A percentile compares a stretch with the other conserved stretches of the same genome.
Conservation (phyloP, 495 filamentous ascomycete species). For the Diplogelasinospora grovesii region DNA sequence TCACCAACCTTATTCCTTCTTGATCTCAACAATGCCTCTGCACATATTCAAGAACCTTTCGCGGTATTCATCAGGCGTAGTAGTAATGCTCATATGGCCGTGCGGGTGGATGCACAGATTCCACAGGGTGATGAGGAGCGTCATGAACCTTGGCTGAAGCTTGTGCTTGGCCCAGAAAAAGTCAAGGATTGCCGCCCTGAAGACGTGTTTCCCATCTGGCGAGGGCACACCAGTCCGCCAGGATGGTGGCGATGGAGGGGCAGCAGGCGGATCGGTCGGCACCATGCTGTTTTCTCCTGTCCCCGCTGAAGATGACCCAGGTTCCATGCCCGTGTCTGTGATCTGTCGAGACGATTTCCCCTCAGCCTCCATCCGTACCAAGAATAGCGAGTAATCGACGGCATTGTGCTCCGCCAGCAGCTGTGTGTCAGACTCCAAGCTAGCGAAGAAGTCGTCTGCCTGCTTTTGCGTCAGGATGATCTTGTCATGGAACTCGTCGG, state of each 20-base stretch:
- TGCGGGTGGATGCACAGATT: slow-evolving; percentile 47
- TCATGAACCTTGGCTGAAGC: slow-evolving; percentile 53
- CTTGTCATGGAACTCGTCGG: slow-evolving; percentile 60
- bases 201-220: slow-evolving; percentile 56
- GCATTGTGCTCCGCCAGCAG: slow-evolving; percentile 54
- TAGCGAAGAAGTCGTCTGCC: slow-evolving; percentile 42
- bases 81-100: slow-evolving; percentile 67
- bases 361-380: slow-evolving; percentile 45
- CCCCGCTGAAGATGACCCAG: slow-evolving; percentile 14
- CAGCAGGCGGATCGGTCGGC: slow-evolving; percentile 20
- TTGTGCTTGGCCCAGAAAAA: slow-evolving; percentile 71
- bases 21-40: slow-evolving; percentile 45
- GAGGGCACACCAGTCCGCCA: slow-evolving; percentile 54
- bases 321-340: slow-evolving; percentile 11
- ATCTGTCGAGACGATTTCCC: too few species aligned
- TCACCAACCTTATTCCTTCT: slow-evolving; percentile 24
- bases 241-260: slow-evolving; percentile 28
- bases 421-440: slow-evolving; percentile 51
- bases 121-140: slow-evolving; percentile 52
- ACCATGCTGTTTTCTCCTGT: slow-evolving; percentile 13
- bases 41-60: slow-evolving; percentile 60
- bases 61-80: slow-evolving; percentile 58
- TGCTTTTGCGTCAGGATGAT: slow-evolving; percentile 45
- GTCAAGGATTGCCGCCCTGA: slow-evolving; percentile 56
- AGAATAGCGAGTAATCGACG: slow-evolving; percentile 64